Evolutionary conservation across 2,329 filamentous ascomycete genomes (phyloP), one percentile per base, ranked within the genome.

Genomic region (Lachnellula occidentalis): DNA sequence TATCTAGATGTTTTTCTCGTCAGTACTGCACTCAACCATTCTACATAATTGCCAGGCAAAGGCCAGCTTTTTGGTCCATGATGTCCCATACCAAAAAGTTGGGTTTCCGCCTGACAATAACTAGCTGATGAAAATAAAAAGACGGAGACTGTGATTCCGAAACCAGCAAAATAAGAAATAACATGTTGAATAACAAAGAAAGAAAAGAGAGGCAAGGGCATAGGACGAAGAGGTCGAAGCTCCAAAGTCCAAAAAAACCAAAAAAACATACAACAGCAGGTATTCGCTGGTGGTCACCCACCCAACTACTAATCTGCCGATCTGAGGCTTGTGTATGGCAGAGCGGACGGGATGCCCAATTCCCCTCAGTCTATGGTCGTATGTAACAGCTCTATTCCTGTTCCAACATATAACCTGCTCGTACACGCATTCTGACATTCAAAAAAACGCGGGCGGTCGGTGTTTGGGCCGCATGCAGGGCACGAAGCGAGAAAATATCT

Each of bases 1-100:
- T 73, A 64, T 78, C 79, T 82, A 49, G n/a, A n/a, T 19, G 24
- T 54, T 31, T 19, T n/a, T 12, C 24, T 48, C 31, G 6, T 19
- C 34, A 34, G 53, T 46, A 53, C 37, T n/a, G n/a, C n/a, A n/a
- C n/a, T n/a, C n/a, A n/a, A n/a, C n/a, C n/a, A n/a, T n/a, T n/a
- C n/a, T n/a, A n/a, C n/a, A n/a, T n/a, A 24, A 5, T 3, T 24
- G 22, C 6, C 22, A 22, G 22, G 22, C 22, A 22, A 22, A 22
- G 22, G 22, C 22, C 22, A 5, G 22, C 2, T 6, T 24, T 24
- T 4, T 24, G 22, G 22, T 24, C n/a, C n/a, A n/a, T n/a, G n/a
- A n/a, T n/a, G n/a, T n/a, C n/a, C n/a, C n/a, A n/a, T n/a, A n/a
- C n/a, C n/a, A n/a, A n/a, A n/a, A n/a, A n/a, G n/a, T n/a, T n/a